These are phyloP conservation scores for carrot (Daucus carota) DNA, from an alignment of 129 eudicot species.

Conservation along the genomic window DNA sequence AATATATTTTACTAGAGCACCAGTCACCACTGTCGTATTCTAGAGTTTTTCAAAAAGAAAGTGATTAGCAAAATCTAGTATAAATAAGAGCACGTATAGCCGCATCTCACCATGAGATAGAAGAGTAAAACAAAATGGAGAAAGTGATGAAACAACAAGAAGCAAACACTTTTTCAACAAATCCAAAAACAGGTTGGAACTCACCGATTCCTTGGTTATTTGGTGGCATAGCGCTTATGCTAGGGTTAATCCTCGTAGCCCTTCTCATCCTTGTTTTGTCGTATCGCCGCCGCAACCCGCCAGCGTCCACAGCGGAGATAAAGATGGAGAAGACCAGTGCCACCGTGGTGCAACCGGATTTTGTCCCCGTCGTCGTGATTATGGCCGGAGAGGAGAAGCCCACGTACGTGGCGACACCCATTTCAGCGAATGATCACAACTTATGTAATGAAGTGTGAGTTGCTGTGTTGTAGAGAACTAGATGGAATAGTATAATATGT, in stretches of 20 bases:
- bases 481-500: not conserved
- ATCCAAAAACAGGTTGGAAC: not conserved
- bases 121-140: not conserved
- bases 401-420: slow-evolving; percentile 3
- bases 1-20: not conserved
- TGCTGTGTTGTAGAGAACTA: not conserved
- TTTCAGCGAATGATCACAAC: not conserved
- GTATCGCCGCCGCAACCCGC: not conserved
- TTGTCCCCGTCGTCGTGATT: not conserved
- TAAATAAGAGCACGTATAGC: not conserved
- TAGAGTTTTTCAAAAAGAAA: too few relatives aligned
- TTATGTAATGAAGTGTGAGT: not conserved
- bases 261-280: not conserved
- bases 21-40: not conserved
- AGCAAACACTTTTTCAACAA: not conserved
- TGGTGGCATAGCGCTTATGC: not conserved
- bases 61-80: not conserved
- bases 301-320: not conserved
- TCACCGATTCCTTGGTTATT: slow-evolving; percentile 7
- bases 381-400: slow-evolving; percentile 13
- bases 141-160: not conserved
- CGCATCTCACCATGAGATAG: not conserved
- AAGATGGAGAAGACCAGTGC: not conserved
- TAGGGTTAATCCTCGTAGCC: slow-evolving; percentile 2
- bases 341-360: not conserved